Conservation (phyloP, 345 rosid species). For the Eucalyptus microcorys region DNA sequence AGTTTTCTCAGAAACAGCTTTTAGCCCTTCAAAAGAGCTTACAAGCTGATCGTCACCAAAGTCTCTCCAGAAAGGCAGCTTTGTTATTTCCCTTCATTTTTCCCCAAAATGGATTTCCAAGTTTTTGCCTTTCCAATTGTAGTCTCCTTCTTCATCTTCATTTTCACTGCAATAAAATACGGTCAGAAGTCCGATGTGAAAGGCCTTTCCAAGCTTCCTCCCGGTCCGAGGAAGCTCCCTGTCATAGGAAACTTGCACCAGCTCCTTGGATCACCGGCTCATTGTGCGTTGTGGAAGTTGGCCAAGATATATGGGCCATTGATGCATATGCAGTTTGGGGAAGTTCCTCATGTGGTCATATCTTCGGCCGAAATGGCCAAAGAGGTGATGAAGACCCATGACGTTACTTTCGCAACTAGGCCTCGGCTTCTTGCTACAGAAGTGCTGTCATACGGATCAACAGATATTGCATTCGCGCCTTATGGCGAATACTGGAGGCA, state of each 20-base stretch:
- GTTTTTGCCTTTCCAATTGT: not conserved
- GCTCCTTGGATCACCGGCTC: conserved; percentile 3
- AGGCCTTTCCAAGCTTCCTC: conserved; percentile 1
- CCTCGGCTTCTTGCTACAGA: not conserved
- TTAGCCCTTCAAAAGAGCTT: not conserved
- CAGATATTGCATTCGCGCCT: not conserved
- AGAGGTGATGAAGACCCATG: conserved; percentile 18
- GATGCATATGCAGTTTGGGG: conserved; percentile 21
- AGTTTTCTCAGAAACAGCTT: not conserved
- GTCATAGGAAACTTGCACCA: conserved; percentile 18
- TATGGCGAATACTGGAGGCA: conserved; percentile 16
- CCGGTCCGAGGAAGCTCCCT: not conserved
- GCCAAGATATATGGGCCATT: conserved; percentile 16
- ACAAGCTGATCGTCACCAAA: not conserved
- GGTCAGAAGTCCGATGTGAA: not conserved
- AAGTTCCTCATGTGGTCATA: not conserved
- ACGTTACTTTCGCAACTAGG: conserved; percentile 9
- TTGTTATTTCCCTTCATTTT: not conserved
- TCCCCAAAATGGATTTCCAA: not conserved
- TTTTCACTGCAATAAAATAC: not conserved
- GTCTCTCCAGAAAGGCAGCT: not conserved
- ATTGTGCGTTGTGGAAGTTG: conserved; percentile 2
- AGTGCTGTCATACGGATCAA: not conserved
- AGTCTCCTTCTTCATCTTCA: not conserved
- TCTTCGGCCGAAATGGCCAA: conserved; percentile 9